A percentile compares a stretch with the other conserved stretches of the same genome.
Conservation (phyloP, 164 flowering plant genomes). For the Vitis vinifera region DNA sequence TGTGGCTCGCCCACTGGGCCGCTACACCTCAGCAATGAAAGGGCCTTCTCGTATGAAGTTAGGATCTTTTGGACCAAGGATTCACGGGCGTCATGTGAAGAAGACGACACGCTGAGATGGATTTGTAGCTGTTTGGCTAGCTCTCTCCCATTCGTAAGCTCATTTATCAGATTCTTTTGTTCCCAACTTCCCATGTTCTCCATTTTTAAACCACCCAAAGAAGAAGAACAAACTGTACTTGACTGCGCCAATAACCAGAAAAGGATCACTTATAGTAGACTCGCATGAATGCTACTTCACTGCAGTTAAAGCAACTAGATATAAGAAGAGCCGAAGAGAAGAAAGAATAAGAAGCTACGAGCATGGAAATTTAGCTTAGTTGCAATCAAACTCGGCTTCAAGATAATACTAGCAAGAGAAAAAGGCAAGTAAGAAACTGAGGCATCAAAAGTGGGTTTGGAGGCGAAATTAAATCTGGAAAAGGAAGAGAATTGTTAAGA, state of each 20-base stretch:
- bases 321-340: not conserved
- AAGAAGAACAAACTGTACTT: not conserved
- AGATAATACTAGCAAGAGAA: too few relatives aligned
- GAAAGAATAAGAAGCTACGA: not conserved
- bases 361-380: not conserved
- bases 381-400: too few relatives aligned
- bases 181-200: conserved; percentile 35
- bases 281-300: too few relatives aligned
- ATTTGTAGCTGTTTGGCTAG: conserved; percentile 45
- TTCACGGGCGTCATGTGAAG: conserved; percentile 28
- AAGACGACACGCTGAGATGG: conserved; percentile 32
- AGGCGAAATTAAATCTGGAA: not conserved
- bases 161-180: conserved; percentile 39
- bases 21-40: conserved; percentile 32
- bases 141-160: conserved; percentile 56
- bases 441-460: not conserved
- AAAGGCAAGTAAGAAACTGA: too few relatives aligned
- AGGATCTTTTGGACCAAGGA: conserved; percentile 36
- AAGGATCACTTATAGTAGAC: not conserved
- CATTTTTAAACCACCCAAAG: conserved; percentile 12
- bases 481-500: not conserved
- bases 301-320: too few relatives aligned
- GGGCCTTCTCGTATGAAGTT: conserved; percentile 41
- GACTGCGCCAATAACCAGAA: not conserved
- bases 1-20: not conserved